Percentiles rank a stretch among this genome's conserved stretches.
These are phyloP conservation scores for Exophiala xenobiotica DNA, from an alignment of 2,329 filamentous ascomycete species.

Conservation along the genomic window DNA sequence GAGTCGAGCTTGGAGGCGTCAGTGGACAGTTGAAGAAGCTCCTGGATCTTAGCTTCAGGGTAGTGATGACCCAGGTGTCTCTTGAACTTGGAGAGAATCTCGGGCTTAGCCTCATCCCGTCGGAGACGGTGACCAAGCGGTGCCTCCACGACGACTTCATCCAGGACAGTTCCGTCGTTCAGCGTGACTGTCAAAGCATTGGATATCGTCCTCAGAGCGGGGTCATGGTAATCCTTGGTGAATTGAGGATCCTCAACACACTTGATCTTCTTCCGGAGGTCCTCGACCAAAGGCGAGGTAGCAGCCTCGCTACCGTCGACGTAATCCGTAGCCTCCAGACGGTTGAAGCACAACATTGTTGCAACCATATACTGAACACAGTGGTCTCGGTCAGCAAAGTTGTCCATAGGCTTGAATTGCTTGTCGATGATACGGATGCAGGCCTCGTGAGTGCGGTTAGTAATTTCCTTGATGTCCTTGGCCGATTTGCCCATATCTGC, in stretches of 20 bases:
- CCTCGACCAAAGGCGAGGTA: slow-evolving; percentile 83
- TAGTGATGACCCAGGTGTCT: slow-evolving; percentile 86
- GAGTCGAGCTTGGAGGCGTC: slow-evolving; percentile 72
- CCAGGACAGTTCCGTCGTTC: slow-evolving; percentile 87
- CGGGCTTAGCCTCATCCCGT: slow-evolving; percentile 94
- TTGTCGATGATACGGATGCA: slow-evolving; percentile 99
- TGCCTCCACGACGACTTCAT: slow-evolving; percentile 89
- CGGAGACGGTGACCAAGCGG: slow-evolving; percentile 88
- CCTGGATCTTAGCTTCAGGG: slow-evolving; percentile 70
- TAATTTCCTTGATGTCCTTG: slow-evolving; percentile 88
- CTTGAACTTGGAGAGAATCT: slow-evolving; percentile 94
- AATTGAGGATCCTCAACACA: slow-evolving; percentile 96
- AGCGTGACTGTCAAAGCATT: slow-evolving; percentile 94
- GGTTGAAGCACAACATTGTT: slow-evolving; percentile 93
- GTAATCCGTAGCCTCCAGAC: slow-evolving; percentile 91
- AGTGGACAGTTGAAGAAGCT: slow-evolving; percentile 77
- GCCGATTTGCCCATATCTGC: slow-evolving; percentile 84
- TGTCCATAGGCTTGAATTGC: slow-evolving; percentile 99
- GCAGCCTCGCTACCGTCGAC: slow-evolving; percentile 89
- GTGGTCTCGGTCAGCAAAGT: slow-evolving; percentile 99
- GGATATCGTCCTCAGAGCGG: slow-evolving; percentile 88
- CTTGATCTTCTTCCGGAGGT: slow-evolving; percentile 86
- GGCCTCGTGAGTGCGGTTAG: slow-evolving; percentile 95
- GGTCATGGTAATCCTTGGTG: slow-evolving; percentile 94
- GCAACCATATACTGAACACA: slow-evolving; percentile 99